Evolutionary conservation across 108 stramenopile genomes (phyloP).

Genomic region (Tribonema minus): DNA sequence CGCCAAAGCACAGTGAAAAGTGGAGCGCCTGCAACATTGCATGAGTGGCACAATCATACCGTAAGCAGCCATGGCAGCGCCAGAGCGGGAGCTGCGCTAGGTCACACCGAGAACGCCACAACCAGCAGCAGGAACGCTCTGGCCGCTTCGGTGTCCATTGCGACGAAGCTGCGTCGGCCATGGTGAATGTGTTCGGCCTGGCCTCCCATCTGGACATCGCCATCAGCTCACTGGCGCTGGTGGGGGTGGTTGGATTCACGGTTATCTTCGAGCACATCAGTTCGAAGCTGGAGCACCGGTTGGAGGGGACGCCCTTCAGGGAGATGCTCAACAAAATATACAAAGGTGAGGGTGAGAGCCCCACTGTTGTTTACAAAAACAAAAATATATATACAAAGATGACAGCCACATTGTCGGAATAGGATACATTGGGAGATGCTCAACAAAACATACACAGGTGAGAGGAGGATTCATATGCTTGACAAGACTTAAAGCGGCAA

Average conservation of each 20-base stretch:
- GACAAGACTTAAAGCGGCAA: neutral
- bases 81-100: too few species aligned
- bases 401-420: neutral
- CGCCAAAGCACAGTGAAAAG: too few species aligned
- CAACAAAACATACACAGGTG: constrained; percentile 43
- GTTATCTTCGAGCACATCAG: constrained; percentile 16
- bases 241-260: constrained; percentile 23
- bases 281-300: constrained; percentile 11
- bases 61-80: too few species aligned
- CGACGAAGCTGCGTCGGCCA: too few species aligned
- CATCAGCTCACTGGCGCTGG: constrained; percentile 1
- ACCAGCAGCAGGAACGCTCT: too few species aligned
- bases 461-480: neutral
- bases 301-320: constrained; percentile 34
- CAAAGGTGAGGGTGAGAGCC: constrained; percentile 7
- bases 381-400: neutral
- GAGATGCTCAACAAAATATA: constrained; percentile 40
- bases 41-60: too few species aligned
- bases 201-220: constrained; percentile 5
- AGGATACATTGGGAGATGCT: constrained; percentile 13
- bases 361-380: neutral
- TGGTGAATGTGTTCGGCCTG: constrained; percentile 24
- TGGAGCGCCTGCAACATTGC: too few species aligned
- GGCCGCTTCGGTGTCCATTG: too few species aligned
- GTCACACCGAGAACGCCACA: too few species aligned